phyloP scores from a whole-genome alignment of 768 basidiomycete species.

The Pisolithus microcarpus region DNA sequence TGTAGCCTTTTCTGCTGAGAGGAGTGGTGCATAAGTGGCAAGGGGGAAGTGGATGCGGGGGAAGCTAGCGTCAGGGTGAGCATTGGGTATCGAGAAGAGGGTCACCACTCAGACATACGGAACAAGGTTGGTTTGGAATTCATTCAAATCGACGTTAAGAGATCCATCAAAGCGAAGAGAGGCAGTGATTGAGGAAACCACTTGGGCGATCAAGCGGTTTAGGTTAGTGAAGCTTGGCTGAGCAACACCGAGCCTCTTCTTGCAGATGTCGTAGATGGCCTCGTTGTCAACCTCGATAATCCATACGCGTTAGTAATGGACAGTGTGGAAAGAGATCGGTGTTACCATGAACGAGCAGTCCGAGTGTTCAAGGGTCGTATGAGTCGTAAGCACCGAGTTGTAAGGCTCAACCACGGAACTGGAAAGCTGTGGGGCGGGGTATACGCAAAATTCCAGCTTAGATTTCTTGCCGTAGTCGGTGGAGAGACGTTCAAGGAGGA shows the following conservation, averaged over 20 bases:
- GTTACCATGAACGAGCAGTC: conserved; percentile 99
- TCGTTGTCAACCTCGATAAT: conserved; percentile 84
- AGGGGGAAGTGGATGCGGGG: conserved; percentile 98
- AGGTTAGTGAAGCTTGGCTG: conserved; percentile 90
- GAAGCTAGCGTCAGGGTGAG: conserved; percentile 47
- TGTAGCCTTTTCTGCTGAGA: conserved; percentile 91
- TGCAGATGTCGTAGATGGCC: conserved; percentile 99
- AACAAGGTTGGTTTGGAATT: conserved; percentile 98
- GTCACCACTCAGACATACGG: conserved; percentile 52
- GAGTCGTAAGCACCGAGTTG: conserved; percentile 96
- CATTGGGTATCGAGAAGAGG: neutral
- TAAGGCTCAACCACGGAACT: conserved; percentile 99
- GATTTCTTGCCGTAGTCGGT: conserved; percentile 99
- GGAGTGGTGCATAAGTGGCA: conserved; percentile 90
- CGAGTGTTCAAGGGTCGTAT: conserved; percentile 99
- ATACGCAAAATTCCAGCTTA: conserved; percentile 97
- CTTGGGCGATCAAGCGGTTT: conserved; percentile 95
- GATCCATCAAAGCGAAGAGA: conserved; percentile 97
- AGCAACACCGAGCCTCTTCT: conserved; percentile 80
- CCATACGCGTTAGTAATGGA: conserved; percentile 6
- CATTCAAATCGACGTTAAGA: conserved; percentile 93
- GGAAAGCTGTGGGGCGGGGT: conserved; percentile 89
- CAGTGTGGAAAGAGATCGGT: neutral
- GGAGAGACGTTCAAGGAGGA: conserved; percentile 93
- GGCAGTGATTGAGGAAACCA: conserved; percentile 96